Conservation (phyloP, 2,329 filamentous ascomycete genomes). For the Hymenoscyphus infarciens region DNA sequence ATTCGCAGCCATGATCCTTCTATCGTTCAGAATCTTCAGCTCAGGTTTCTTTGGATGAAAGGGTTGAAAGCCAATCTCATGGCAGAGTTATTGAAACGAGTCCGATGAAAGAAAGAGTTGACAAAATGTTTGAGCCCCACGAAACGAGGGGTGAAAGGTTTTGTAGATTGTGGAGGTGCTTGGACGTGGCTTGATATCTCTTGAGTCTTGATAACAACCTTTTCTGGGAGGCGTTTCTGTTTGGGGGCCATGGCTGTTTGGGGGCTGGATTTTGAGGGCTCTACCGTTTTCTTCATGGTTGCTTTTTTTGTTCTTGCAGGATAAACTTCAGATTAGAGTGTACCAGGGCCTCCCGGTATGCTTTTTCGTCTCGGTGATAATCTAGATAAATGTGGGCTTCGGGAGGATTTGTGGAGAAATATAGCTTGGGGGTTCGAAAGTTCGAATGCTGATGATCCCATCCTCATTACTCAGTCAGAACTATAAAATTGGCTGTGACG, state of each 20-base stretch:
- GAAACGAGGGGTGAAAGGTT: neutral
- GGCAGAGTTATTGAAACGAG: neutral
- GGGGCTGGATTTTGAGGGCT: neutral
- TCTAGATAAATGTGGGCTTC: slow-evolving; percentile 1
- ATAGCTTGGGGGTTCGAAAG: neutral
- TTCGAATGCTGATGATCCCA: neutral
- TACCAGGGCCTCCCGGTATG: neutral
- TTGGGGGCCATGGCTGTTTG: neutral
- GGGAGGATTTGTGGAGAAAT: slow-evolving; percentile 2
- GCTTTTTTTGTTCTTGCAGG: neutral
- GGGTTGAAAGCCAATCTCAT: neutral
- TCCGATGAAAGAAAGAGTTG: neutral
- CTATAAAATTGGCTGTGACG: neutral
- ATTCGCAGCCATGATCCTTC: neutral
- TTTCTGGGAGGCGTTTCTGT: neutral
- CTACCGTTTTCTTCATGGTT: neutral
- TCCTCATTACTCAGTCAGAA: neutral
- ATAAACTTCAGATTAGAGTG: slow-evolving; percentile 2
- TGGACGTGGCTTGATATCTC: neutral
- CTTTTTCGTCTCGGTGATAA: neutral
- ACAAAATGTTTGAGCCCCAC: neutral
- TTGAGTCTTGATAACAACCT: neutral
- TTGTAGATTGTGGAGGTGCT: neutral
- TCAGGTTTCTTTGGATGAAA: neutral
- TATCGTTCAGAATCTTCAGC: neutral